Percentiles rank a stretch among this genome's conserved stretches.
phyloP scores from a whole-genome alignment of 345 rosid species.

The Lenwebbia sp. region DNA sequence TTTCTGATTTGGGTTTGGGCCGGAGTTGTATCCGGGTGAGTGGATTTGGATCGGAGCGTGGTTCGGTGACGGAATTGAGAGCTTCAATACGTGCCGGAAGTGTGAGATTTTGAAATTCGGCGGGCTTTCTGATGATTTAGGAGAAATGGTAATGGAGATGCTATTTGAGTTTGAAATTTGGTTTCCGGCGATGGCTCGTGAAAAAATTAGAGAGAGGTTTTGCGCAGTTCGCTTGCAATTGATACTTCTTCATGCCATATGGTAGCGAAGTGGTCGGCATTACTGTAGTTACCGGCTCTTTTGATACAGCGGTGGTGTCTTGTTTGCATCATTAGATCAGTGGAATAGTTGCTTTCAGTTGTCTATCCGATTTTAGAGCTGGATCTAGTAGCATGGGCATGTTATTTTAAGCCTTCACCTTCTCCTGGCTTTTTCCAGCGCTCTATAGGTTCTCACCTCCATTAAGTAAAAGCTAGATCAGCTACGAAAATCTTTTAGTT shows the following conservation, averaged over 20 bases:
- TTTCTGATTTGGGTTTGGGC: slow-evolving; percentile 3
- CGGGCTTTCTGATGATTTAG: neutral
- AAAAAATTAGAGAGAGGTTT: neutral
- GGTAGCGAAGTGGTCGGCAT: neutral
- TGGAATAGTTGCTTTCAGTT: neutral
- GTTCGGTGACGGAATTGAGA: neutral
- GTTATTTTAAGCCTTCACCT: neutral
- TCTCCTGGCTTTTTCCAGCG: neutral
- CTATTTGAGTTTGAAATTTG: neutral
- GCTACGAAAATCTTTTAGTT: neutral
- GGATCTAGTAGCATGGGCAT: neutral
- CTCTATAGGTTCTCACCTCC: too few relatives aligned
- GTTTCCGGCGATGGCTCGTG: neutral
- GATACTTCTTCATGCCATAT: neutral
- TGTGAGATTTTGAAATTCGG: neutral
- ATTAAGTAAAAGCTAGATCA: neutral
- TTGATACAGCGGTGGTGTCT: neutral
- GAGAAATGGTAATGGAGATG: neutral
- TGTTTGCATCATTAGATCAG: neutral
- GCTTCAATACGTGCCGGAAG: neutral
- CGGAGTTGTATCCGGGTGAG: neutral
- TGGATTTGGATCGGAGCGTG: neutral
- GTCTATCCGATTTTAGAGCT: neutral
- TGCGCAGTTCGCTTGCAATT: neutral
- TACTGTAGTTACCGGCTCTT: neutral